Evolutionary conservation across 2,329 filamentous ascomycete genomes (phyloP), one percentile per base, ranked within the genome.

Genomic region (Neonectria sp.): DNA sequence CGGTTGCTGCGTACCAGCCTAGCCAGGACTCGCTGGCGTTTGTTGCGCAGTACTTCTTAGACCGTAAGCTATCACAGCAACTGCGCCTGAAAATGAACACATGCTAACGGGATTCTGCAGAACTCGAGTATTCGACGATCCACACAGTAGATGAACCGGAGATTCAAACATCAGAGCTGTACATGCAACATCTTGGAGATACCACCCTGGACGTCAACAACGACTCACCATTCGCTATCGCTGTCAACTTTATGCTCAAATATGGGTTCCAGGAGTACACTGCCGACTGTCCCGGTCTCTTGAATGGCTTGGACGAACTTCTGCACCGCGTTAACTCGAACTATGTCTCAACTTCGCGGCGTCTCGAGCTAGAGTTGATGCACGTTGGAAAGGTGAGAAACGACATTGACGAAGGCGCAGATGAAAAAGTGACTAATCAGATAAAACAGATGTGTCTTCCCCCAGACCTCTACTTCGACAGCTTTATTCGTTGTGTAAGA

Each of bases 361-460:
- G 82, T 52, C 76, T 87, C 1, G 87, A 89, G 74, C 75, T 89
- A 21, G 85, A 88, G 64, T 72, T 88, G 5, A 80, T 89, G 57
- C 81, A 85, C 60, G 82, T 81, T 13, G 87, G 86, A 70, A 87
- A 84, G 81, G 86, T 88, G 73, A 73, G 80, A 65, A n/a, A n/a
- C 33, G 3, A 24, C 11, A 4, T 7, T 9, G 6, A 15, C n/a
- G 3, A 35, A 45, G 13, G 13, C 2, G 17, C n/a, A 45, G 45
- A 25, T 9, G 15, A 6, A 24, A 48, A 21, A n/a, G n/a, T 24
- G 46, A 65, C 71, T 78, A 53, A 73, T 62, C n/a, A 13, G 45
- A 13, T 51, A 11, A 48, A 7, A 31, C 53, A 86, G 85, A 78
- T 75, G 21, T 80, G 70, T 45, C 73, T 87, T 43, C 73, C 79